Evolutionary conservation across 257 asterid genomes (phyloP).

Genomic region (Lycium ferocissimum): DNA sequence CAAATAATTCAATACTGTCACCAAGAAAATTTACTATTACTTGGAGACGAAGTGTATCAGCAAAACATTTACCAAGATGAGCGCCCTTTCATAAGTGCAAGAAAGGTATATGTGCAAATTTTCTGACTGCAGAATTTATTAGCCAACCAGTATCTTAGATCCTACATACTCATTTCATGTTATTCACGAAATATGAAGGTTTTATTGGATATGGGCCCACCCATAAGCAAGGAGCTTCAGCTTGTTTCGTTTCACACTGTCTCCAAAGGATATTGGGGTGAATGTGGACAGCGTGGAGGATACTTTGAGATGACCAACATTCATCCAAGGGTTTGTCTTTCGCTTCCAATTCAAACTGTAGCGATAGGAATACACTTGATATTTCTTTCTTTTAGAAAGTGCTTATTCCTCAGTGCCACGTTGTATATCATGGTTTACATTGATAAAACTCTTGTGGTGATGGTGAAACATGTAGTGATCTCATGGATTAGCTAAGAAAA

Average conservation of each 20-base stretch:
- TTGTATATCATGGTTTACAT: neutral
- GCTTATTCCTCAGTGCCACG: neutral
- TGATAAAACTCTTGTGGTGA: neutral
- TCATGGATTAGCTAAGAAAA: neutral
- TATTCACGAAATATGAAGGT: constrained; percentile 54
- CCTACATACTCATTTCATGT: constrained; percentile 26
- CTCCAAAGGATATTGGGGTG: constrained; percentile 96
- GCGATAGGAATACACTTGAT: neutral
- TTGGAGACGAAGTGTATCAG: constrained; percentile 98
- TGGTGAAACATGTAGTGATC: neutral
- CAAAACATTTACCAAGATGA: constrained; percentile 98
- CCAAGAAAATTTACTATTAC: constrained; percentile 80
- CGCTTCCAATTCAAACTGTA: constrained; percentile 6
- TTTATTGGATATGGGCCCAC: constrained; percentile 88
- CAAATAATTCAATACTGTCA: constrained; percentile 76
- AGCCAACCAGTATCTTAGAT: neutral
- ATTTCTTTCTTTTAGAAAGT: constrained; percentile 11
- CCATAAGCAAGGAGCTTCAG: constrained; percentile 80
- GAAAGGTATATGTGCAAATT: constrained; percentile 59
- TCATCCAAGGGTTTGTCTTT: constrained; percentile 72
- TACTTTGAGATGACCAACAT: constrained; percentile 98
- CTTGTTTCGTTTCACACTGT: constrained; percentile 97
- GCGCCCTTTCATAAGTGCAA: constrained; percentile 90
- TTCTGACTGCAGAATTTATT: neutral
- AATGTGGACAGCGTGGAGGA: constrained; percentile 99